Percentiles rank a stretch among this genome's conserved stretches.
phyloP scores from a whole-genome alignment of 2,329 filamentous ascomycete genomes.

The Stachybotrys elegans region DNA sequence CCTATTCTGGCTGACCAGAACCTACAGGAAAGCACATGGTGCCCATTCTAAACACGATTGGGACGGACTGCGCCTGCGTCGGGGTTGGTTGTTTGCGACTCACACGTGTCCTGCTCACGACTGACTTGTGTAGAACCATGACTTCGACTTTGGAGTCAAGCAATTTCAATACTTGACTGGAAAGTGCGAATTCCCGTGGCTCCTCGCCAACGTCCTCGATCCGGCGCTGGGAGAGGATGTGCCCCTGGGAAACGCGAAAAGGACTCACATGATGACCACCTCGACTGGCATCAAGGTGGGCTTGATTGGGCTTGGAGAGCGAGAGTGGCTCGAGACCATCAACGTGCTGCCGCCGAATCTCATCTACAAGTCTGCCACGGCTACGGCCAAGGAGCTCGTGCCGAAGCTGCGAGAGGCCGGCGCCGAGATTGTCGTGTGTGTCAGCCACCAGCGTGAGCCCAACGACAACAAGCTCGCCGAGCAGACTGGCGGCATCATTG shows the following conservation, averaged over 20 bases:
- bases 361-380: slow-evolving; percentile 73
- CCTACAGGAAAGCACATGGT: slow-evolving; percentile 78
- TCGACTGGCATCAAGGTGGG: slow-evolving; percentile 84
- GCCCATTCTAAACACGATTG: slow-evolving; percentile 71
- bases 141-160: slow-evolving; percentile 83
- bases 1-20: not conserved
- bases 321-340: slow-evolving; percentile 86
- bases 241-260: slow-evolving; percentile 69
- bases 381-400: slow-evolving; percentile 70
- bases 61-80: slow-evolving; percentile 75
- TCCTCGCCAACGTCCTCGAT: slow-evolving; percentile 83
- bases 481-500: slow-evolving; percentile 67
- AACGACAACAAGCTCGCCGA: slow-evolving; percentile 84
- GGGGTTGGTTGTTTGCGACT: slow-evolving; percentile 52
- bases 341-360: slow-evolving; percentile 79
- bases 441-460: slow-evolving; percentile 83
- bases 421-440: slow-evolving; percentile 74
- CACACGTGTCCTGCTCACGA: slow-evolving; percentile 7
- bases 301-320: slow-evolving; percentile 77
- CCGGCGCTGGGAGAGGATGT: slow-evolving; percentile 71
- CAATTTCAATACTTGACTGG: slow-evolving; percentile 70
- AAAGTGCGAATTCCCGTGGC: slow-evolving; percentile 83
- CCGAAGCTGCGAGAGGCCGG: slow-evolving; percentile 69
- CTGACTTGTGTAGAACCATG: slow-evolving; percentile 62
- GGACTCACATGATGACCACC: slow-evolving; percentile 70